Conservation (phyloP, 192 early-diverging fungal species). For the Coemansia sp. region DNA sequence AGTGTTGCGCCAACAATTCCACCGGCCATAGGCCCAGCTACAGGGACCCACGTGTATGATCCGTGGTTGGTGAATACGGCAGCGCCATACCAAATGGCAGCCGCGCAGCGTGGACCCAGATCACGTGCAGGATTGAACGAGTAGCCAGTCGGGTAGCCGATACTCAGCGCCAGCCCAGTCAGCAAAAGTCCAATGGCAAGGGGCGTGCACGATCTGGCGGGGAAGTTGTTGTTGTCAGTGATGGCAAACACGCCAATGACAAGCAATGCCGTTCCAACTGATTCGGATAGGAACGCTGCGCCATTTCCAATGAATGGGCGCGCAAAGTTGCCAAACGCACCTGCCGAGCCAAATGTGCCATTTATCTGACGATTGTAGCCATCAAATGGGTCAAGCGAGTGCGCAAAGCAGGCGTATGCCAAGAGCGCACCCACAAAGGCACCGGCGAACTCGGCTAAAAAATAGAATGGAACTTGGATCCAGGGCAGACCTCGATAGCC, state of each 20-base stretch:
- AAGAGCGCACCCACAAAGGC: slow-evolving; percentile 56
- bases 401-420: slow-evolving; percentile 50
- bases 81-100: slow-evolving; percentile 66
- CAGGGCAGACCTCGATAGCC: slow-evolving; percentile 54
- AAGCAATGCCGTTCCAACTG: slow-evolving; percentile 65
- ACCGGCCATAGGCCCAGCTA: slow-evolving; percentile 65
- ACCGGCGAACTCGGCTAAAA: slow-evolving; percentile 54
- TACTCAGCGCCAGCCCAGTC: slow-evolving; percentile 56
- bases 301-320: slow-evolving; percentile 55
- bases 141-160: slow-evolving; percentile 62
- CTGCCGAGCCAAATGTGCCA: slow-evolving; percentile 42
- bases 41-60: slow-evolving; percentile 73
- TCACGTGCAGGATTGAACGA: slow-evolving; percentile 78
- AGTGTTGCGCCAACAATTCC: slow-evolving; percentile 57
- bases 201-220: slow-evolving; percentile 53
- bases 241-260: slow-evolving; percentile 60
- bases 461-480: slow-evolving; percentile 55
- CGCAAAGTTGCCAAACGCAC: slow-evolving; percentile 53
- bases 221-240: slow-evolving; percentile 58
- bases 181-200: slow-evolving; percentile 62
- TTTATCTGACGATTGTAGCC: slow-evolving; percentile 45
- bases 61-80: slow-evolving; percentile 62
- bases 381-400: slow-evolving; percentile 51
- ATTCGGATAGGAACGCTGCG: slow-evolving; percentile 54
- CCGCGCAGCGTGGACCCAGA: slow-evolving; percentile 70